These are phyloP conservation scores for Aethionema arabicum DNA, from an alignment of 345 rosid species.

Conservation along the genomic window DNA sequence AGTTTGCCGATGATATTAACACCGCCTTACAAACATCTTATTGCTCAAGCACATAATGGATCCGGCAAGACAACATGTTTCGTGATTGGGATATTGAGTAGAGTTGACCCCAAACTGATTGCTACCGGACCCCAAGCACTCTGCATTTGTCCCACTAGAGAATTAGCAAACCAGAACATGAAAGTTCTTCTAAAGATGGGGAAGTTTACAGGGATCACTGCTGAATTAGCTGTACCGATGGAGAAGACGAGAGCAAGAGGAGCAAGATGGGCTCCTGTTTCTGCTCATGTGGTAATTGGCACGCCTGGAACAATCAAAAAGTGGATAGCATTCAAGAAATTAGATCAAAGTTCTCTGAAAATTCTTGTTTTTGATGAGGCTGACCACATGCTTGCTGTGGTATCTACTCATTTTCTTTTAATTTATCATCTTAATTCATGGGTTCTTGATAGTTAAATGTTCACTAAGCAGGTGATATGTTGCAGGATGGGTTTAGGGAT, in stretches of 20 bases:
- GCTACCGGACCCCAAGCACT: slow-evolving; percentile 92
- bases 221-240: slow-evolving; percentile 72
- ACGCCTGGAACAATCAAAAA: slow-evolving; percentile 93
- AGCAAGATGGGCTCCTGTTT: slow-evolving; percentile 46
- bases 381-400: slow-evolving; percentile 95
- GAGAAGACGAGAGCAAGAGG: slow-evolving; percentile 43
- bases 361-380: slow-evolving; percentile 98
- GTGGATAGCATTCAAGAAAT: slow-evolving; percentile 64
- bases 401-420: slow-evolving; percentile 30
- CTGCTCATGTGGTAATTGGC: slow-evolving; percentile 85
- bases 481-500: slow-evolving; percentile 93
- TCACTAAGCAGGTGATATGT: slow-evolving; percentile 8
- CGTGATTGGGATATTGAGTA: slow-evolving; percentile 90
- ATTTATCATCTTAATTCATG: background rate
- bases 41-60: slow-evolving; percentile 97
- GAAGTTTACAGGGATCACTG: slow-evolving; percentile 72
- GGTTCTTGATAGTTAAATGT: slow-evolving; percentile 11
- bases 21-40: slow-evolving; percentile 78
- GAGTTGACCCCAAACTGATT: slow-evolving; percentile 55
- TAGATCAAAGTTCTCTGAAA: slow-evolving; percentile 51
- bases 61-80: slow-evolving; percentile 99
- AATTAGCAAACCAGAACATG: slow-evolving; percentile 87
- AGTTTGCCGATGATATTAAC: slow-evolving; percentile 93
- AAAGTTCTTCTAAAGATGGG: slow-evolving; percentile 96
- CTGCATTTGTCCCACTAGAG: slow-evolving; percentile 95